These are phyloP conservation scores for Inga leiocalycina DNA, from an alignment of 306 rosid genomes.

Conservation along the genomic window DNA sequence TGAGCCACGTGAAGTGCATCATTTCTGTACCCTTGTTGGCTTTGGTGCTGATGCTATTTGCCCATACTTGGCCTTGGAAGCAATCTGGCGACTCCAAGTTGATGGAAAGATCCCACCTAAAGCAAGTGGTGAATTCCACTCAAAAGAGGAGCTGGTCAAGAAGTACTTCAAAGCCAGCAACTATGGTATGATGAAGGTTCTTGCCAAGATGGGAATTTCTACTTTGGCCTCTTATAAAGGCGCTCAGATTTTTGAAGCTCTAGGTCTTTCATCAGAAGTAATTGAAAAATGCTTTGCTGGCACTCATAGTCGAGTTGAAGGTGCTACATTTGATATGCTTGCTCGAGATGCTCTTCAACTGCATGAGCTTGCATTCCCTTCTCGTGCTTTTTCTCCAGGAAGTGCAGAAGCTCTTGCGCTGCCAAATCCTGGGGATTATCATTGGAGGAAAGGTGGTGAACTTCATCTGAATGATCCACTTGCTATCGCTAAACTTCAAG, in stretches of 20 bases:
- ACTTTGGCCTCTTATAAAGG: conserved; percentile 99
- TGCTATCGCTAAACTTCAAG: conserved; percentile 94
- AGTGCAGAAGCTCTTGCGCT: conserved; percentile 93
- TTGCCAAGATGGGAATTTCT: conserved; percentile 99
- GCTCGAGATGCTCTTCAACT: conserved; percentile 75
- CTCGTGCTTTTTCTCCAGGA: conserved; percentile 74
- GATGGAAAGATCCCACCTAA: conserved; percentile 94
- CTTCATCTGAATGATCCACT: conserved; percentile 95
- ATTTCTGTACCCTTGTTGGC: conserved; percentile 96
- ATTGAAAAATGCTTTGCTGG: conserved; percentile 94
- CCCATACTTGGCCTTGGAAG: conserved; percentile 91
- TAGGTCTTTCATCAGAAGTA: conserved; percentile 95
- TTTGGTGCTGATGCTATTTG: conserved; percentile 96
- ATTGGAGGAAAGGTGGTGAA: conserved; percentile 99
- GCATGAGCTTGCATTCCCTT: conserved; percentile 91
- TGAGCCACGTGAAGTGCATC: conserved; percentile 98
- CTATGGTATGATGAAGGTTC: conserved; percentile 99
- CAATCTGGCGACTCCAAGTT: conserved; percentile 91
- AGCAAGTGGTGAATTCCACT: conserved; percentile 64
- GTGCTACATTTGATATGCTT: conserved; percentile 95
- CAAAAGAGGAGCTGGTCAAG: conserved; percentile 80
- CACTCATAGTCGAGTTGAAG: conserved; percentile 97
- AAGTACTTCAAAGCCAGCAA: conserved; percentile 88
- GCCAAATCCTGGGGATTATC: conserved; percentile 99
- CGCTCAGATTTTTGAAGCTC: conserved; percentile 97